Evolutionary conservation across 495 filamentous ascomycete genomes (phyloP), one percentile per base, ranked within the genome.

Genomic region (Achaetomiella virescens): DNA sequence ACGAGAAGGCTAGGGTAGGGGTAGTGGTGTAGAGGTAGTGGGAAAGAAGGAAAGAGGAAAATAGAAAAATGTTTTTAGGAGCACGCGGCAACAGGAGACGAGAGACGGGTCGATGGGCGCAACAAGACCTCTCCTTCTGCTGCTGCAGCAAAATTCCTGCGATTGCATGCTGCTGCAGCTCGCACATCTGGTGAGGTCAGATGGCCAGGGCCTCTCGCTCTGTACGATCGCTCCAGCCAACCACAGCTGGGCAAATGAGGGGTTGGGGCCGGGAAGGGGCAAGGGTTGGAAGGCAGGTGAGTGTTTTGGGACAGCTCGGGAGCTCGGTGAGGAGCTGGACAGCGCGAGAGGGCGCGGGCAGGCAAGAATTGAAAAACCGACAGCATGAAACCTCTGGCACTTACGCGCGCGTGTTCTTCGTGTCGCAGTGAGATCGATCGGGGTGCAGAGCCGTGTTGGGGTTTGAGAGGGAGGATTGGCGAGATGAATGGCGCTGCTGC

Each of bases 131-230:
- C 11, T 11, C 11, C 11, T 2, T 27, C 20, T 42, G 9, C n/a
- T 31, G 25, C 29, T 50, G 46, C 5, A 9, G 46, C 29, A 36
- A 43, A 54, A 52, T 41, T 46, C 40, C 40, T 59, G 33, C 48
- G 25, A 50, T 61, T 45, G 58, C 58, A 59, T 62, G 61, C 59
- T 57, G 60, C 50, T 54, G 55, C 54, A 57, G 55, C 56, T 58
- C 61, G 59, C 65, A 58, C 62, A 61, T 61, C 60, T 61, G 60
- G 65, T 66, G 66, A 69, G 66, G 66, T 69, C 66, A 69, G 65
- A 67, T 69, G 66, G 66, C 61, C 66, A 52, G 18, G 61, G 55
- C 59, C 62, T 67, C 60, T 65, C 61, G 65, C 58, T 58, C 58
- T 58, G 62, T 65, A 52, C 62, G 55, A 61, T 53, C 24, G 42